A percentile compares a stretch with the other conserved stretches of the same genome.
These are phyloP conservation scores for Exobasidium rhododendri DNA, from an alignment of 1,284 basidiomycete species.

Conservation along the genomic window DNA sequence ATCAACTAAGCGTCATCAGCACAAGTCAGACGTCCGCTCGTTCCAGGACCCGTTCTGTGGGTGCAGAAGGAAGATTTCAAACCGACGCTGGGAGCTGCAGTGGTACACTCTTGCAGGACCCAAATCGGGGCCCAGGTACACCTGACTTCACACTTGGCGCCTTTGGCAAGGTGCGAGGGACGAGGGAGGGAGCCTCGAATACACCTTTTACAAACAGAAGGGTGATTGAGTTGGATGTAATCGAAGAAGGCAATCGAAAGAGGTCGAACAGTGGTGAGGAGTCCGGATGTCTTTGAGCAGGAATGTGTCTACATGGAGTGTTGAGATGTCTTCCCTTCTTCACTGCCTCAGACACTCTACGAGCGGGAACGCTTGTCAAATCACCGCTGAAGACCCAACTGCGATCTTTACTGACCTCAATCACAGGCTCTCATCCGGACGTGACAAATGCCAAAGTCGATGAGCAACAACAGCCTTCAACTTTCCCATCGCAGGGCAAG, in stretches of 20 bases:
- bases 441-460: background rate
- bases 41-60: slow-evolving; percentile 1
- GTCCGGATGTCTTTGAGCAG: background rate
- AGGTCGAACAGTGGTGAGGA: background rate
- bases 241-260: background rate
- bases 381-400: slow-evolving; percentile 20
- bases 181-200: background rate
- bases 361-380: background rate
- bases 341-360: background rate
- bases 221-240: background rate
- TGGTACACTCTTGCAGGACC: background rate
- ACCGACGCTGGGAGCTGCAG: too few relatives aligned
- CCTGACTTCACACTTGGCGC: slow-evolving; percentile 6
- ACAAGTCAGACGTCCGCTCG: background rate
- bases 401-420: slow-evolving; percentile 38
- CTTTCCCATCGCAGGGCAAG: slow-evolving; percentile 2
- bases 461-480: background rate
- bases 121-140: slow-evolving; percentile 4
- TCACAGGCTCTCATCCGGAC: slow-evolving; percentile 13
- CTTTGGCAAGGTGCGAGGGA: slow-evolving; percentile 2
- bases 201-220: background rate
- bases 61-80: background rate
- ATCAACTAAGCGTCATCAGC: background rate
- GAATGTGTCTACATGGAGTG: background rate
- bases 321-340: background rate